These are phyloP conservation scores for Omphalotus guepiniiformis DNA, from an alignment of 768 basidiomycete genomes.

Conservation along the genomic window DNA sequence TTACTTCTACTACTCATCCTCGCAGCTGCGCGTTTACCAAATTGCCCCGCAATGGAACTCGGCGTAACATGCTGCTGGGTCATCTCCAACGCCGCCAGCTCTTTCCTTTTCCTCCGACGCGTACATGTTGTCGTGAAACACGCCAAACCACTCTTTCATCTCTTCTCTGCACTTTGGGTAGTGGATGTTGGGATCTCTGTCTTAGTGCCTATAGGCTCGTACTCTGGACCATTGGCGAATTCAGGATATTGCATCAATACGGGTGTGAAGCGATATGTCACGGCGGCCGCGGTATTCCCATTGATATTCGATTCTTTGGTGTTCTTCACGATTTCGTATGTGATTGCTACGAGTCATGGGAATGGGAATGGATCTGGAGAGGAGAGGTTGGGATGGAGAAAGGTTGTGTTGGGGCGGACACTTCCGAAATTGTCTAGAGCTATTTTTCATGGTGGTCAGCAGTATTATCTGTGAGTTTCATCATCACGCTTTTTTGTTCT, in stretches of 20 bases:
- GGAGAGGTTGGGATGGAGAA: too few relatives aligned
- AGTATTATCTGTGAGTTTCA: conserved; percentile 31
- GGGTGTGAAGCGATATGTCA: too few relatives aligned
- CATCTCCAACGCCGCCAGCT: not conserved
- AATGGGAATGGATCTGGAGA: too few relatives aligned
- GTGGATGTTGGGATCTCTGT: not conserved
- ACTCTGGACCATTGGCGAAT: not conserved
- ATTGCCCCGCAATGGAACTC: not conserved
- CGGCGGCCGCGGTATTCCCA: too few relatives aligned
- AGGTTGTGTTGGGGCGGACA: too few relatives aligned
- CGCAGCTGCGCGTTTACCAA: not conserved
- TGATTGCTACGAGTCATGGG: too few relatives aligned
- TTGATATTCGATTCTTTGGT: too few relatives aligned
- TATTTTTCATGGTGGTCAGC: too few relatives aligned
- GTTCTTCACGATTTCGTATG: too few relatives aligned
- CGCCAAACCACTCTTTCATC: not conserved
- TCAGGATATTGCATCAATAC: too few relatives aligned
- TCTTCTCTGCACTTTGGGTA: not conserved
- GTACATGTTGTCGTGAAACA: not conserved
- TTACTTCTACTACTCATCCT: not conserved
- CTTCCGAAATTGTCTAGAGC: too few relatives aligned
- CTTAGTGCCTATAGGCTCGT: not conserved
- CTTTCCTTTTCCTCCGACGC: not conserved
- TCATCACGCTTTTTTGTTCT: not conserved
- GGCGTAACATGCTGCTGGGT: not conserved